Evolutionary conservation across 805 yeast species (phyloP), one percentile per base, ranked within the genome.

Genomic region (Nakazawaea wickerhamii): DNA sequence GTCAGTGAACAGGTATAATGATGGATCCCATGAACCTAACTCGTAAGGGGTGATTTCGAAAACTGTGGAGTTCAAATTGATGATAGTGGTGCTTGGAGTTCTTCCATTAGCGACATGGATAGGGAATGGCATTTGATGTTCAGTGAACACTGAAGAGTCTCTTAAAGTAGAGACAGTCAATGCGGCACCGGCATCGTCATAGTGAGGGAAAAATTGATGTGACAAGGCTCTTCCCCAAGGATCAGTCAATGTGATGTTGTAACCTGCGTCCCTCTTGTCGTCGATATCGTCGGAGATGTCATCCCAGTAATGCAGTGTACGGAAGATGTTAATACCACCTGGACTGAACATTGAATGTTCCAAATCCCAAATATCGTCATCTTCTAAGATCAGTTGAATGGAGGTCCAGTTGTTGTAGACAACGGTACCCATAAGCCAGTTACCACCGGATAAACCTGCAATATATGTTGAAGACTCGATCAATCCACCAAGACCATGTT

Each of bases 21-120:
- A 67, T 11, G 87, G 84, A 56, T 89, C 96, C 95, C 95, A 88
- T 4, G 95, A 80, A 11, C 96, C 96, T 55, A 88, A 62, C 56
- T 82, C 85, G 52, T 66, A 81, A 11, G 95, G 90, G 38, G 71
- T 73, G 50, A 77, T 60, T 50, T 79, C 77, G 48, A 80, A 76
- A 40, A 70, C 72, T 1, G 95, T 85, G 7, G 95, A 80, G 65
- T 86, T 88, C 25, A 62, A 57, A 46, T 73, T 70, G 38, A 84
- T 64, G 38, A 83, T 69, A 4, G 48, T 38, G 3, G 83, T 70
- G 21, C 77, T 77, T 9, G 86, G 86, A n/a, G 72, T 65, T 61
- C 87, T 68, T 38, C 85, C 86, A 54, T 78, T 78, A 11, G 80
- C 75, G 48, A 74, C 81, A 52, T 73, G 65, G 51, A 81, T 78